A percentile compares a stretch with the other conserved stretches of the same genome.
Evolutionary conservation across 1,284 basidiomycete genomes (phyloP).

Genomic region (Rhodofomes roseus): DNA sequence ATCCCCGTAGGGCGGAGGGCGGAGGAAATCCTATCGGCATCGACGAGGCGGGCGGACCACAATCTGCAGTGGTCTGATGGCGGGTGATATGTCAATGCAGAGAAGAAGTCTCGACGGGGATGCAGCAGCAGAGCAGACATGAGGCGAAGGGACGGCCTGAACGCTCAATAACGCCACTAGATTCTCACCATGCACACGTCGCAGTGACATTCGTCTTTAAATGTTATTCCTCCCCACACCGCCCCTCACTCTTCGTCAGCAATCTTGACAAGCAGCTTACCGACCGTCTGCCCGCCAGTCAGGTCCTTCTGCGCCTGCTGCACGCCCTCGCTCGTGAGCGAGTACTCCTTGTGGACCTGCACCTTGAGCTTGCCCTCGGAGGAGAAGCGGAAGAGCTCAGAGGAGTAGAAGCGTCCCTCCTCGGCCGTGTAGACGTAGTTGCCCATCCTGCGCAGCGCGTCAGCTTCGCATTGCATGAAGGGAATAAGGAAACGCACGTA

Average conservation of each 20-base stretch:
- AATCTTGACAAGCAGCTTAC: constrained; percentile 77
- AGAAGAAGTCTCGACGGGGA: no score
- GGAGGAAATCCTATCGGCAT: no score
- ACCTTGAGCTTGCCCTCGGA: constrained; percentile 63
- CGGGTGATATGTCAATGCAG: no score
- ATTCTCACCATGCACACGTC: no score
- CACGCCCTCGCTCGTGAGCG: constrained; percentile 80
- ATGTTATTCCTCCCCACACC: no score
- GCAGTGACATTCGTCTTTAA: no score
- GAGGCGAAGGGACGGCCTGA: neutral
- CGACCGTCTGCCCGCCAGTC: constrained; percentile 70
- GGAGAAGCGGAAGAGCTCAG: constrained; percentile 68
- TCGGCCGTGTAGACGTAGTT: constrained; percentile 74
- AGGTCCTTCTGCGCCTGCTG: constrained; percentile 81
- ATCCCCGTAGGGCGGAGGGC: no score
- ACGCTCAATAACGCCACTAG: neutral
- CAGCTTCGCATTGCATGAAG: neutral
- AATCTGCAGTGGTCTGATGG: no score
- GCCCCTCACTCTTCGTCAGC: constrained; percentile 17
- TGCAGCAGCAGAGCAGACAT: neutral
- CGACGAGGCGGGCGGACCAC: no score
- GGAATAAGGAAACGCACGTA: constrained; percentile 44
- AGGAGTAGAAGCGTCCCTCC: constrained; percentile 65
- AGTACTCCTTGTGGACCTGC: constrained; percentile 75
- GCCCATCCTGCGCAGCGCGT: constrained; percentile 35